Conservation (phyloP, 495 filamentous ascomycete species). For the Hyaloscypha hepaticicola region DNA sequence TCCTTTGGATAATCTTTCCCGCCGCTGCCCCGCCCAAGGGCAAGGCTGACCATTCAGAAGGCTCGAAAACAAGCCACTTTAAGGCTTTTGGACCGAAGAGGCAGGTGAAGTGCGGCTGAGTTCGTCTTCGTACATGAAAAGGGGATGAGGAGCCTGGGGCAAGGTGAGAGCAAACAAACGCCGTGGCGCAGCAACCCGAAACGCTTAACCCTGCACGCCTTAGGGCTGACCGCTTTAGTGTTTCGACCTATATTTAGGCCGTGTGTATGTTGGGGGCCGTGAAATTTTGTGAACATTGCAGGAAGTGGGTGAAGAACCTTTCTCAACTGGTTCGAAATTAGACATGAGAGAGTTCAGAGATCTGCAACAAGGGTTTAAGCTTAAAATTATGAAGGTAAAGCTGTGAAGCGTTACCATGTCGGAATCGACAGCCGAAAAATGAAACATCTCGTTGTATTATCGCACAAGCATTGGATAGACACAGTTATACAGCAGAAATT, state of each 20-base stretch:
- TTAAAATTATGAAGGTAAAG: not conserved
- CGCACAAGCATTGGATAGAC: too few species aligned
- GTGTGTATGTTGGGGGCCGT: not conserved
- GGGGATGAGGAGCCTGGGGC: not conserved
- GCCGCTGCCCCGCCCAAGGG: not conserved
- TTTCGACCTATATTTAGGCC: not conserved
- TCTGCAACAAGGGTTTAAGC: not conserved
- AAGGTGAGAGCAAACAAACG: not conserved
- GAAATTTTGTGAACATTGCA: not conserved
- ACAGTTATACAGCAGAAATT: too few species aligned
- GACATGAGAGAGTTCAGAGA: not conserved
- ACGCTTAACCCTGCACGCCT: slow-evolving; percentile 8
- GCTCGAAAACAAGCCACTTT: not conserved
- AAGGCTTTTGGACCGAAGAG: not conserved
- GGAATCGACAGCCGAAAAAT: not conserved
- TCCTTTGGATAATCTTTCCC: not conserved
- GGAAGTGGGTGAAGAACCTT: not conserved
- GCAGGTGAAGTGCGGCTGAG: slow-evolving; percentile 15
- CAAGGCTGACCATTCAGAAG: slow-evolving; percentile 15
- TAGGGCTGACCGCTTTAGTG: slow-evolving; percentile 12
- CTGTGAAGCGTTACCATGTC: not conserved
- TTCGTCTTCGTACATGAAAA: slow-evolving; percentile 1
- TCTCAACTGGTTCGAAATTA: not conserved
- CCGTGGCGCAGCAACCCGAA: not conserved
- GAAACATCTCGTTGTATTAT: too few species aligned